These are phyloP conservation scores for Phalaenopsis hybrid DNA, from an alignment of 116 monocot species.

Conservation along the genomic window DNA sequence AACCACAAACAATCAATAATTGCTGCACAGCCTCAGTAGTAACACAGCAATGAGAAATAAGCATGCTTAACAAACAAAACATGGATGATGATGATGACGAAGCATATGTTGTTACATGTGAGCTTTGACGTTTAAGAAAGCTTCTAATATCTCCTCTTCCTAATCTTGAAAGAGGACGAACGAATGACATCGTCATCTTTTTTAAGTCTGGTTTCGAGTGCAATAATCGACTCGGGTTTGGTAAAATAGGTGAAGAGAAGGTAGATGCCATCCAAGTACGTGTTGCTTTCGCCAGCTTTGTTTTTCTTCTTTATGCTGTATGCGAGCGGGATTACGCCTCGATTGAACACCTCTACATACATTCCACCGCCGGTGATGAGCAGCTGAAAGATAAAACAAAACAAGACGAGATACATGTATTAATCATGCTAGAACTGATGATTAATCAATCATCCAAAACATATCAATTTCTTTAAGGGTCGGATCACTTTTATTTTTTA, in stretches of 20 bases:
- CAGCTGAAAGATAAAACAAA: constrained; percentile 38
- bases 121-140: background rate
- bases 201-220: constrained; percentile 50
- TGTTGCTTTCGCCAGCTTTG: constrained; percentile 77
- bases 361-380: constrained; percentile 97
- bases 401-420: background rate
- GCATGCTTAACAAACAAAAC: background rate
- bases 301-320: constrained; percentile 88
- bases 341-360: constrained; percentile 92
- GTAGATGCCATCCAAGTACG: constrained; percentile 86
- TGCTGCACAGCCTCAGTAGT: background rate
- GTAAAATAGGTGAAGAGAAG: constrained; percentile 95
- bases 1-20: background rate
- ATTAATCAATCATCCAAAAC: background rate
- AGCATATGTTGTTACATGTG: background rate
- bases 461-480: no score
- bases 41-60: background rate
- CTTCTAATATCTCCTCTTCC: constrained; percentile 59
- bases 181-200: constrained; percentile 75
- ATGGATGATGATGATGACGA: background rate
- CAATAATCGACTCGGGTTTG: constrained; percentile 66
- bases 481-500: no score
- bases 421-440: background rate
- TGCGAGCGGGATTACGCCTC: constrained; percentile 94
- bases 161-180: constrained; percentile 70